Conservation (phyloP, 345 rosid genomes). For the Cochlearia excelsa region DNA sequence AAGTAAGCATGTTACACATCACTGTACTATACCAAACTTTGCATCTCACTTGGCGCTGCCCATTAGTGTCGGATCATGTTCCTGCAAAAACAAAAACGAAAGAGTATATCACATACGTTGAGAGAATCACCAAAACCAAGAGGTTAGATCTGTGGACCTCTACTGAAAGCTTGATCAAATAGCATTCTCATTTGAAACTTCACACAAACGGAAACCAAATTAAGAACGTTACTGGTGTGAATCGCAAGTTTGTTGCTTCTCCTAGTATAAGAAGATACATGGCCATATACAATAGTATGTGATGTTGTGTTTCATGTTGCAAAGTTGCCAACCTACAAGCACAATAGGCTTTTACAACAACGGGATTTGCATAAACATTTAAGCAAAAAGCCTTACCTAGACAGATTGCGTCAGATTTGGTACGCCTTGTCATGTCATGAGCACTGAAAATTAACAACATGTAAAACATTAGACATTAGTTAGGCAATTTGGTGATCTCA, state of each 20-base stretch:
- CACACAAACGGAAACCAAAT: constrained; percentile 96
- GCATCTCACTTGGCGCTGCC: constrained; percentile 92
- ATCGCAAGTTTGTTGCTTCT: constrained; percentile 97
- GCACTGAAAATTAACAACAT: constrained; percentile 55
- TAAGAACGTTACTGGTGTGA: constrained; percentile 95
- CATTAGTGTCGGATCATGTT: constrained; percentile 73
- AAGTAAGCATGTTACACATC: constrained; percentile 8
- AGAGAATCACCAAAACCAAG: too few relatives aligned
- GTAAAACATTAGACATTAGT: too few relatives aligned
- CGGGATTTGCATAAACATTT: constrained; percentile 16
- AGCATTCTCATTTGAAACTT: constrained; percentile 33
- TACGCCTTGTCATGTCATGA: constrained; percentile 87
- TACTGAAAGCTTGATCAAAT: background rate
- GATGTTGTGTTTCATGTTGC: constrained; percentile 62
- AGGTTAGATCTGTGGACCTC: too few relatives aligned
- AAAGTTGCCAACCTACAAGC: constrained; percentile 91
- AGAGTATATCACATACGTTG: background rate
- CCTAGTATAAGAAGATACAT: constrained; percentile 98
- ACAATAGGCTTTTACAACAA: constrained; percentile 8
- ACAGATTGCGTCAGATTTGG: constrained; percentile 87
- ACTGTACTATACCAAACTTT: constrained; percentile 41
- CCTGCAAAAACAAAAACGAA: constrained; percentile 40
- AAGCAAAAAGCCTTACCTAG: constrained; percentile 55
- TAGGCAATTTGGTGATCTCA: too few relatives aligned
- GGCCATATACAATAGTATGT: constrained; percentile 91